Percentiles rank a stretch among this genome's conserved stretches.
phyloP scores from a whole-genome alignment of 2,329 filamentous ascomycete species.

The Pyrenophora graminea region DNA sequence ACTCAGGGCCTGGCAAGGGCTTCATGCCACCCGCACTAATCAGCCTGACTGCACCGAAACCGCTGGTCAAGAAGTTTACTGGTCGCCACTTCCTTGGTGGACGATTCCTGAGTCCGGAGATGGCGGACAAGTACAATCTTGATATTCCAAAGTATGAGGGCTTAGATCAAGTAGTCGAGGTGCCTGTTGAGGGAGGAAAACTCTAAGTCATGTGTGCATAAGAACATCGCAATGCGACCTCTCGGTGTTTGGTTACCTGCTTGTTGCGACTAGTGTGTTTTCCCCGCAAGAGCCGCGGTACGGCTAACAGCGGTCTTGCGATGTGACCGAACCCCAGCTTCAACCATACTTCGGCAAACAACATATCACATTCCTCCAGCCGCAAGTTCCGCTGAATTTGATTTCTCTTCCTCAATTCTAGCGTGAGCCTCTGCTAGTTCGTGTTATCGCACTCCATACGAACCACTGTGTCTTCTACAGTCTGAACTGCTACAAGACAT shows the following conservation, averaged over 20 bases:
- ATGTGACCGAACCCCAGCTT: conserved; percentile 24
- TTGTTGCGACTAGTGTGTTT: conserved; percentile 11
- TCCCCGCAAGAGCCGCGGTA: conserved; percentile 27
- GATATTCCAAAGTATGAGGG: conserved; percentile 83
- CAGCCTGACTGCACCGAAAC: conserved; percentile 92
- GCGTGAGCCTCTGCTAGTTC: neutral
- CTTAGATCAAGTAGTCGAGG: conserved; percentile 86
- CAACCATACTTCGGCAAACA: conserved; percentile 24
- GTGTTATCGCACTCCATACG: neutral
- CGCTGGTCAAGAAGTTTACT: conserved; percentile 78
- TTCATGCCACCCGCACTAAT: conserved; percentile 83
- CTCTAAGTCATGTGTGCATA: conserved; percentile 1
- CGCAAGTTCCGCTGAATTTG: conserved; percentile 1
- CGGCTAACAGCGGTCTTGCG: conserved; percentile 33
- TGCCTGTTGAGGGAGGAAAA: conserved; percentile 48
- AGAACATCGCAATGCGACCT: neutral
- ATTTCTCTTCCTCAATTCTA: neutral
- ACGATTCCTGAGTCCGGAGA: conserved; percentile 76
- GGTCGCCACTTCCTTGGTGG: conserved; percentile 93
- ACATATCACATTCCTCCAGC: conserved; percentile 1
- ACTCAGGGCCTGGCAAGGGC: conserved; percentile 72
- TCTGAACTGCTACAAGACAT: too few species aligned
- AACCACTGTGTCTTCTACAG: neutral
- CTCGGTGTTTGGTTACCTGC: conserved; percentile 11
- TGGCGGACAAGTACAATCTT: conserved; percentile 84